Percentiles rank a stretch among this genome's conserved stretches.
Evolutionary conservation across 192 early-diverging fungal species (phyloP).

Genomic region (Mortierella alpina): DNA sequence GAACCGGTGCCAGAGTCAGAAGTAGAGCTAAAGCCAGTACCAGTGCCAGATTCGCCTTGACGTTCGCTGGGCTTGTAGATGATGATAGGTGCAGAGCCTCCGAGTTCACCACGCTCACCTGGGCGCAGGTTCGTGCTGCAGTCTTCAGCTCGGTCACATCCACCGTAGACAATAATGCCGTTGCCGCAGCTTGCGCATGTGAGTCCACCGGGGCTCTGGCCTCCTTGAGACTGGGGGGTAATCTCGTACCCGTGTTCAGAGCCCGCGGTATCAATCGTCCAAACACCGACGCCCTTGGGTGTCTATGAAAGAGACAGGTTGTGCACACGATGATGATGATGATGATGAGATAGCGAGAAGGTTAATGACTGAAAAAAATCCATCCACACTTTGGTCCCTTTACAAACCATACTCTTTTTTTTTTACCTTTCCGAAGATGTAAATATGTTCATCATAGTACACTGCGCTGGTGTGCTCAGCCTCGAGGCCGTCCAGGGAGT

Average conservation of each 20-base stretch:
- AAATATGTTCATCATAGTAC: constrained; percentile 26
- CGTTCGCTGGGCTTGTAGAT: constrained; percentile 19
- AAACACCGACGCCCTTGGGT: constrained; percentile 30
- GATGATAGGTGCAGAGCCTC: constrained; percentile 25
- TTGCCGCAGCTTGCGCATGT: constrained; percentile 45
- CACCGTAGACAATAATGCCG: constrained; percentile 43
- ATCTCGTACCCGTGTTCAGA: constrained; percentile 18
- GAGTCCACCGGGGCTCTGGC: constrained; percentile 18
- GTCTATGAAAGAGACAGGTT: constrained; percentile 12
- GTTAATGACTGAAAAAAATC: neutral
- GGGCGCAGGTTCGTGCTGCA: constrained; percentile 39
- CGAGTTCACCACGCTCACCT: constrained; percentile 6
- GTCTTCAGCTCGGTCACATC: constrained; percentile 30
- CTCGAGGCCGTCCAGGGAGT: constrained; percentile 1
- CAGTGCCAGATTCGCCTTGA: neutral
- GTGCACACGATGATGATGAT: neutral
- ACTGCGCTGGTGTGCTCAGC: constrained; percentile 23
- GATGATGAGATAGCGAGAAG: neutral
- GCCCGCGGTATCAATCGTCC: constrained; percentile 24
- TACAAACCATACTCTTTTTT: too few species aligned
- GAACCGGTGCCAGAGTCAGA: constrained; percentile 1
- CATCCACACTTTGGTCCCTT: neutral
- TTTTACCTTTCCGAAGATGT: constrained; percentile 51
- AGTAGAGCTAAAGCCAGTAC: neutral
- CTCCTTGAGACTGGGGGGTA: constrained; percentile 20